Evolutionary conservation across 441 rosid genomes (phyloP), one percentile per base, ranked within the genome.

Genomic region (Populus hybrid): DNA sequence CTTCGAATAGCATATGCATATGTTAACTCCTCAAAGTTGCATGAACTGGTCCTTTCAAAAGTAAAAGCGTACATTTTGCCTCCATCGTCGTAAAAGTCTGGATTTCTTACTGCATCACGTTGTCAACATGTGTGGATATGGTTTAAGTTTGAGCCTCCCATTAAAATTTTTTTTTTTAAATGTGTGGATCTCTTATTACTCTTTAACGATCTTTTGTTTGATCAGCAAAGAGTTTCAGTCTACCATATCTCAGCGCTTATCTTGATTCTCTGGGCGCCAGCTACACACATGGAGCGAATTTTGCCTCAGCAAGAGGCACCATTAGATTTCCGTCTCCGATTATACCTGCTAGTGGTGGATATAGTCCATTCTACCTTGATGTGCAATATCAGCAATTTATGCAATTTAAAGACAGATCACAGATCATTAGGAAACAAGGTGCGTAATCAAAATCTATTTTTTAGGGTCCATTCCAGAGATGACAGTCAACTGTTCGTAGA

Each of bases 311-410:
- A 28, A 75, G 85, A n/a, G 76, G 87, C 24, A 85, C 89, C 20
- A 82, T 82, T 75, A 73, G 85, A 68, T 30, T 81, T 18, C 87
- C 85, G 8, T 28, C 35, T 9, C 66, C 59, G 7, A 74, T 84
- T 38, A 40, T 81, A 42, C 88, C 88, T 6, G 36, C 28, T 36
- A 8, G 21, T 8, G 88, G 91, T 14, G 88, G 90, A 66, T 93
- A 79, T 77, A 90, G 95, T 59, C 97, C 87, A 0, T 90, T 95
- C 68, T 83, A 89, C 89, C 92, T 93, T 23, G 88, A 86, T 42
- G 85, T 90, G 72, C 99, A 95, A 83, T 85, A 92, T 59, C 77
- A 87, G 11, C 97, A 93, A 68, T 93, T 95, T 74, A 10, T 85
- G 71, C 92, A 83, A 57, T 92, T 92, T 86, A 93, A 91, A 78